A percentile compares a stretch with the other conserved stretches of the same genome.
These are phyloP conservation scores for Musa itinerans DNA, from an alignment of 176 grass and related monocot species.

Conservation along the genomic window DNA sequence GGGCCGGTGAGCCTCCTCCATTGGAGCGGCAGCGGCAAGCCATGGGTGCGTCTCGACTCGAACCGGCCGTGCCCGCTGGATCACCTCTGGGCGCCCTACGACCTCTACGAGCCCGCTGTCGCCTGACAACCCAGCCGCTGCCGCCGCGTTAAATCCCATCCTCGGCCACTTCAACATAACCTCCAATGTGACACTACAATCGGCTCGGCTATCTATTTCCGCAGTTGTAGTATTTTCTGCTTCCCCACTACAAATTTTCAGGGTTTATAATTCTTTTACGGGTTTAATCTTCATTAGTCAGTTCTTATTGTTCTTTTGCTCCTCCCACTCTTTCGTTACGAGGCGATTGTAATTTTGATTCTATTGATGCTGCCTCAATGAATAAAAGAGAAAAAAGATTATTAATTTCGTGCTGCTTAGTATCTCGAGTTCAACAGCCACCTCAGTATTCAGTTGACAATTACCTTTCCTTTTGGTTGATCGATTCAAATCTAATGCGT, in stretches of 20 bases:
- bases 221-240: background rate
- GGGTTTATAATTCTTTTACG: slow-evolving; percentile 3
- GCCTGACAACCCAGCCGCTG: background rate
- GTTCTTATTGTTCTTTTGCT: background rate
- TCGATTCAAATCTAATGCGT: background rate
- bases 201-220: too few relatives aligned
- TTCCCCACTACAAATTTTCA: background rate
- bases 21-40: slow-evolving; percentile 23
- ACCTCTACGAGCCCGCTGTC: slow-evolving; percentile 5
- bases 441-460: background rate
- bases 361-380: background rate
- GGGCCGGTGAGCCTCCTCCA: slow-evolving; percentile 23
- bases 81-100: slow-evolving; percentile 16
- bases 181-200: too few relatives aligned
- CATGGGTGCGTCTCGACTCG: slow-evolving; percentile 22
- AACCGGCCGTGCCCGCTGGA: slow-evolving; percentile 17
- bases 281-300: background rate
- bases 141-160: background rate
- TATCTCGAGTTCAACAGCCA: background rate
- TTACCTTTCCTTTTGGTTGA: background rate
- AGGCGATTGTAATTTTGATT: slow-evolving; percentile 18
- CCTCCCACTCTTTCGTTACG: background rate
- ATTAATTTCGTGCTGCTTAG: background rate
- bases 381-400: slow-evolving; percentile 8
- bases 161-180: background rate